A percentile compares a stretch with the other conserved stretches of the same genome.
Conservation (phyloP, 352 stramenopile genomes). For the Pythium apleroticum region DNA sequence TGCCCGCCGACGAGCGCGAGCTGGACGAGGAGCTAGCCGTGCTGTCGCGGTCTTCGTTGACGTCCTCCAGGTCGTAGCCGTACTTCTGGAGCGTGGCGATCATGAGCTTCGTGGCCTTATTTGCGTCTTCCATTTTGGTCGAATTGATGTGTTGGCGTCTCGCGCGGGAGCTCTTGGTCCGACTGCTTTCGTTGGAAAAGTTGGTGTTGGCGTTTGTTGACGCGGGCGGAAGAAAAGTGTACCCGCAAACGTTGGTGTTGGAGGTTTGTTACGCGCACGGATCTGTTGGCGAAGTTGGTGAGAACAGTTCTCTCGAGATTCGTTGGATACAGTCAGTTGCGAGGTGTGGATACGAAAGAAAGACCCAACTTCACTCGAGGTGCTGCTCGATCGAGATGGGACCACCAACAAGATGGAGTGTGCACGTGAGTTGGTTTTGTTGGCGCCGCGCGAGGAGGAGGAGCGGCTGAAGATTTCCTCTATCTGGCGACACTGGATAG, state of each 20-base stretch:
- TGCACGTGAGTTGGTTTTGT: not conserved
- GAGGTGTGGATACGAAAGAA: not conserved
- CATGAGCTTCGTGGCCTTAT: slow-evolving; percentile 61
- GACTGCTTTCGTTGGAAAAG: not conserved
- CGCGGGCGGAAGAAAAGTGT: not conserved
- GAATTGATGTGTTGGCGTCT: slow-evolving; percentile 7
- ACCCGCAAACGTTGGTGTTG: slow-evolving; percentile 1
- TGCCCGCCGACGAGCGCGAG: slow-evolving; percentile 30
- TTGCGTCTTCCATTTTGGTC: slow-evolving; percentile 41
- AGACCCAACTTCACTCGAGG: not conserved
- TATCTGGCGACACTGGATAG: slow-evolving; percentile 2
- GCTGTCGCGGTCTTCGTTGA: slow-evolving; percentile 23
- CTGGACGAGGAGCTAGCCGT: slow-evolving; percentile 30
- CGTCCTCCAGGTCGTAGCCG: slow-evolving; percentile 70
- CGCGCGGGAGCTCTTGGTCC: not conserved
- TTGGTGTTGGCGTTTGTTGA: slow-evolving; percentile 1
- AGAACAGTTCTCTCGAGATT: slow-evolving; percentile 1
- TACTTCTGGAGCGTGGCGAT: slow-evolving; percentile 85
- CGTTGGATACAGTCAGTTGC: slow-evolving; percentile 1
- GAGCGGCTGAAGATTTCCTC: slow-evolving; percentile 3
- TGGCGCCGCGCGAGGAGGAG: not conserved
- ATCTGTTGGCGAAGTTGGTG: not conserved
- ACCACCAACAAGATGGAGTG: not conserved
- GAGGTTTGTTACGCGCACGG: not conserved
- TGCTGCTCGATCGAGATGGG: not conserved